Evolutionary conservation across 2,329 filamentous ascomycete genomes (phyloP).

Genomic region (Fusarium nisikadoi): DNA sequence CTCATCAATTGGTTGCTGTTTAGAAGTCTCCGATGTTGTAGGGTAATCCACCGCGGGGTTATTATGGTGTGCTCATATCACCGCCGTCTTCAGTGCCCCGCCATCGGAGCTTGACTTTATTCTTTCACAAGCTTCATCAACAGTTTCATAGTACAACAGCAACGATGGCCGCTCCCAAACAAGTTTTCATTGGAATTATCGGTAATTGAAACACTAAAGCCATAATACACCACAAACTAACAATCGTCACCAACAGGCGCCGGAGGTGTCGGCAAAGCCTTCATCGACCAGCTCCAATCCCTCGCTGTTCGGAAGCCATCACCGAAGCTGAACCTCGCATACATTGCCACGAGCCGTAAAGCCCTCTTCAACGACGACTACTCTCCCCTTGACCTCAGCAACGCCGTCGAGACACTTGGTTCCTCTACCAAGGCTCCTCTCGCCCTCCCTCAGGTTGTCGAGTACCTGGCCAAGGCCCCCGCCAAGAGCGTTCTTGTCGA

Average conservation of each 20-base stretch:
- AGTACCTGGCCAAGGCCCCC: conserved; percentile 82
- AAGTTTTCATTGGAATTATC: conserved; percentile 65
- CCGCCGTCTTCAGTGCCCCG: conserved; percentile 44
- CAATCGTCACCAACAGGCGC: conserved; percentile 67
- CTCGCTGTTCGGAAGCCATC: conserved; percentile 74
- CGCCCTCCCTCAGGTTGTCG: conserved; percentile 74
- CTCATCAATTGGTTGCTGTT: conserved; percentile 19
- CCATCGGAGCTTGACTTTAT: conserved; percentile 50
- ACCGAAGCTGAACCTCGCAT: conserved; percentile 79
- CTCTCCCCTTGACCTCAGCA: conserved; percentile 70
- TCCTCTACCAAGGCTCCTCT: conserved; percentile 73
- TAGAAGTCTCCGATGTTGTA: conserved; percentile 26
- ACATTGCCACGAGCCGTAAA: conserved; percentile 87
- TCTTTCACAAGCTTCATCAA: conserved; percentile 39
- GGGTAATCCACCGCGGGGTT: conserved; percentile 46
- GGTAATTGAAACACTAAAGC: conserved; percentile 47
- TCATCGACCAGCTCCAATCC: conserved; percentile 81
- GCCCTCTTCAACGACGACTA: conserved; percentile 81
- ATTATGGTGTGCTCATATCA: conserved; percentile 34
- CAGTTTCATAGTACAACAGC: conserved; percentile 19
- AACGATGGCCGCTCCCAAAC: conserved; percentile 58
- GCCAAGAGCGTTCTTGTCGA: conserved; percentile 87
- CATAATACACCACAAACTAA: conserved; percentile 17
- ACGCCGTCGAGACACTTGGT: conserved; percentile 70
- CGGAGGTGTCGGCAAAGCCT: conserved; percentile 92